Conservation (phyloP, 2,329 filamentous ascomycete species). For the Trichoderma breve region DNA sequence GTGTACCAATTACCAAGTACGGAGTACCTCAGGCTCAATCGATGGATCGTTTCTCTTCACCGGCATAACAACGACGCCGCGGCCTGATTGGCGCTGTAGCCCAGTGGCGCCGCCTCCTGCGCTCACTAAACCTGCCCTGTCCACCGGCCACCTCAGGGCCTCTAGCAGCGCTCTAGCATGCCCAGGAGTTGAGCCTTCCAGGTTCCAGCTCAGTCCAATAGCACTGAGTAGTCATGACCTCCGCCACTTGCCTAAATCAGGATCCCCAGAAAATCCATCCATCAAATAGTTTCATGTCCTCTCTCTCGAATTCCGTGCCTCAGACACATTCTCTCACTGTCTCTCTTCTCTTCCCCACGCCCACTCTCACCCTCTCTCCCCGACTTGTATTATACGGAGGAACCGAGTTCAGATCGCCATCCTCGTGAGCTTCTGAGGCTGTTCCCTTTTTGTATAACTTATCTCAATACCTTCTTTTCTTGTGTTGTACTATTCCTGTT, state of each 20-base stretch:
- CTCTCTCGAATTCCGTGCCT: background rate
- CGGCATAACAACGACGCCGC: background rate
- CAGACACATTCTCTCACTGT: background rate
- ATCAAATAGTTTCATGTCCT: background rate
- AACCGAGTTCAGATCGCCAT: background rate
- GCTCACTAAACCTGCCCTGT: background rate
- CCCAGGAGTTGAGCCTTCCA: background rate
- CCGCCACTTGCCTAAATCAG: constrained; percentile 16
- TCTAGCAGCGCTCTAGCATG: background rate
- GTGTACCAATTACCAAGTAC: background rate
- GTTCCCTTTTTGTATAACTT: background rate
- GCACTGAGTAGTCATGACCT: background rate
- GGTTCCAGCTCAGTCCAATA: too few species aligned
- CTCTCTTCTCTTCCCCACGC: background rate
- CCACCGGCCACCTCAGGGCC: constrained; percentile 2
- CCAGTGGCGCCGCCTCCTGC: constrained; percentile 9
- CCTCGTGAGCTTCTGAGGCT: background rate
- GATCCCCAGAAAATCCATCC: constrained; percentile 4
- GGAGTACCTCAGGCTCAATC: background rate
- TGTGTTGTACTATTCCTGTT: background rate
- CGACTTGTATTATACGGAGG: background rate
- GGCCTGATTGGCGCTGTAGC: constrained; percentile 10
- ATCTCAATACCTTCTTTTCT: background rate
- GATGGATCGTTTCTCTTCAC: background rate
- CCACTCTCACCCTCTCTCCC: background rate